These are phyloP conservation scores for Phialophora macrospora DNA, from an alignment of 2,329 filamentous ascomycete species.

Conservation along the genomic window DNA sequence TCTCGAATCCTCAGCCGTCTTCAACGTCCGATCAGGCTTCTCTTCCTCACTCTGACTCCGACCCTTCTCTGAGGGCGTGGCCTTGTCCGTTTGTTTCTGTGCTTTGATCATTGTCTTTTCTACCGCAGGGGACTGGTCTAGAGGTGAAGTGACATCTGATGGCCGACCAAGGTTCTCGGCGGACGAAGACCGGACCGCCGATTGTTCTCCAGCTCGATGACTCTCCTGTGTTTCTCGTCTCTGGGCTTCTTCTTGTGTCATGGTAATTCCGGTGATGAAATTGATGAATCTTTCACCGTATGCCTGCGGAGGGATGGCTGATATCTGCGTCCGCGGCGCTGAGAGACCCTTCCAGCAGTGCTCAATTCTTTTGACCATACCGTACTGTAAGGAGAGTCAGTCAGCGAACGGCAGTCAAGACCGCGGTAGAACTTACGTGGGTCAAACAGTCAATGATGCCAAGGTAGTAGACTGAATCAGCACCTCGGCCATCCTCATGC, in stretches of 20 bases:
- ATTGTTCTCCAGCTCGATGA: constrained; percentile 21
- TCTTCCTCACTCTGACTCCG: constrained; percentile 58
- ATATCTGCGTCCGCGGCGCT: constrained; percentile 83
- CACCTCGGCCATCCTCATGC: constrained; percentile 81
- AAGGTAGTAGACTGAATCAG: constrained; percentile 94
- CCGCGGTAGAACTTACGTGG: constrained; percentile 68
- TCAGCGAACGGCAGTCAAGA: constrained; percentile 3
- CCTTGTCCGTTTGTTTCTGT: constrained; percentile 67
- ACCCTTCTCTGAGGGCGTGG: constrained; percentile 50
- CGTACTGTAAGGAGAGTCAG: constrained; percentile 66
- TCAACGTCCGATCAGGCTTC: constrained; percentile 66
- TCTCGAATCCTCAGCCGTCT: constrained; percentile 61
- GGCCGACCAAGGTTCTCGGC: constrained; percentile 41
- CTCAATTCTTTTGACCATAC: constrained; percentile 90
- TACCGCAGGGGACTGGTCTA: constrained; percentile 46
- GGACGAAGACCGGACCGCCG: constrained; percentile 19
- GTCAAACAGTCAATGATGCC: constrained; percentile 98
- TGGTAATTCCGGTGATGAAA: constrained; percentile 89
- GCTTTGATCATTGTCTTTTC: constrained; percentile 62
- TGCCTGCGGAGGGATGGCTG: constrained; percentile 83
- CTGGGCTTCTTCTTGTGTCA: constrained; percentile 82
- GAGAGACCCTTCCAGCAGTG: constrained; percentile 96
- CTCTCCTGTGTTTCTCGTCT: constrained; percentile 49
- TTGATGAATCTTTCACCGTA: constrained; percentile 94
- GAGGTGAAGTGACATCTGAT: constrained; percentile 41